These are phyloP conservation scores for Euptelea pleiosperma DNA, from an alignment of 164 flowering plant genomes.

Conservation along the genomic window DNA sequence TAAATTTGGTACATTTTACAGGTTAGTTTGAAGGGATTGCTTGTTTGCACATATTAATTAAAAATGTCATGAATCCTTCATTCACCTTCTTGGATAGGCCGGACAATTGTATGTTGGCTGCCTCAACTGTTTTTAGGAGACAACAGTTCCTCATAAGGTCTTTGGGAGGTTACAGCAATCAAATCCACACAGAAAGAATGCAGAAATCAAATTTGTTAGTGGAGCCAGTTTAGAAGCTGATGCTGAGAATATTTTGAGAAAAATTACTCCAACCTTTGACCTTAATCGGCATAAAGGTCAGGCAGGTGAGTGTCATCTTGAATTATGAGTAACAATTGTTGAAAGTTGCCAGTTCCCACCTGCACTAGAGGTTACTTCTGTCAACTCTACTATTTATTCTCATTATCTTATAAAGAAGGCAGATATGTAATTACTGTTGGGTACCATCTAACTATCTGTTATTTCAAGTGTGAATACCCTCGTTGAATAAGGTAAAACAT, in stretches of 20 bases:
- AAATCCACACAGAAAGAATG: constrained; percentile 13
- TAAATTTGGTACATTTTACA: background rate
- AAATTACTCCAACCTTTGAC: constrained; percentile 73
- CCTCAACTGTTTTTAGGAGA: constrained; percentile 52
- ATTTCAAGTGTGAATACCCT: too few species aligned
- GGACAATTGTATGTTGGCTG: constrained; percentile 27
- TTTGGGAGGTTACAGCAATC: constrained; percentile 29
- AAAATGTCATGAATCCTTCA: constrained; percentile 30
- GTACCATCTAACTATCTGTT: too few species aligned
- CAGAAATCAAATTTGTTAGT: constrained; percentile 14
- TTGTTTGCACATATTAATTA: constrained; percentile 12
- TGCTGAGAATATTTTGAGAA: constrained; percentile 55
- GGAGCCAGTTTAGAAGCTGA: constrained; percentile 52
- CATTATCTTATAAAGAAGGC: too few species aligned
- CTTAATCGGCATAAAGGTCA: constrained; percentile 80
- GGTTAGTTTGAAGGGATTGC: constrained; percentile 2
- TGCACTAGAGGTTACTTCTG: too few species aligned
- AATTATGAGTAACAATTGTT: too few species aligned
- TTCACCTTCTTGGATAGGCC: constrained; percentile 19
- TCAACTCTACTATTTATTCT: too few species aligned
- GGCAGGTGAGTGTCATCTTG: constrained; percentile 54
- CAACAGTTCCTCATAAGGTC: constrained; percentile 57
- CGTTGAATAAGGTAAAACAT: too few species aligned
- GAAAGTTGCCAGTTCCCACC: too few species aligned
- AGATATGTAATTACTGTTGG: too few species aligned